phyloP scores from a whole-genome alignment of 768 basidiomycete species.

The Suillus decipiens region DNA sequence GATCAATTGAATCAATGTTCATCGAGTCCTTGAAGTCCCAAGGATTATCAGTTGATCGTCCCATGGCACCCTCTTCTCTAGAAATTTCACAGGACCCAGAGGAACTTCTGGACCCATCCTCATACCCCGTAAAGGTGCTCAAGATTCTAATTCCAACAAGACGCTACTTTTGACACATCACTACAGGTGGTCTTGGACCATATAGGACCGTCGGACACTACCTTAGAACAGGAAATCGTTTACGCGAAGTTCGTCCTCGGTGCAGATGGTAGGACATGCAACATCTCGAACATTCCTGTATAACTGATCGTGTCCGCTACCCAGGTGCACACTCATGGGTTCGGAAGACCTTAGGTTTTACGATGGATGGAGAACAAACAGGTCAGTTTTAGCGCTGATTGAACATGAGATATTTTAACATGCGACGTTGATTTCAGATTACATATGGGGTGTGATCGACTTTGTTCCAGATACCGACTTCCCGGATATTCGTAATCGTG shows the following conservation, averaged over 20 bases:
- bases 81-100: constrained; percentile 38
- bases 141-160: neutral
- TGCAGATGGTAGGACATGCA: constrained; percentile 31
- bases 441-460: constrained; percentile 84
- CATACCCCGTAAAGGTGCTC: constrained; percentile 35
- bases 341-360: constrained; percentile 42
- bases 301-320: neutral
- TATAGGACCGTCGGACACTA: constrained; percentile 16
- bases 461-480: constrained; percentile 71
- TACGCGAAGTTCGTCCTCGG: constrained; percentile 39
- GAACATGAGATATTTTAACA: neutral
- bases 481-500: constrained; percentile 70
- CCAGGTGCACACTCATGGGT: constrained; percentile 50
- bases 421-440: constrained; percentile 42
- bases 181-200: constrained; percentile 9
- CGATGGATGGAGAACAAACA: constrained; percentile 52
- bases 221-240: constrained; percentile 35
- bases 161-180: neutral
- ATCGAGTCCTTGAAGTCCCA: constrained; percentile 38
- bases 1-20: constrained; percentile 44
- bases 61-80: constrained; percentile 32
- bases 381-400: constrained; percentile 25
- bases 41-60: constrained; percentile 39
- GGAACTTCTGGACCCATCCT: constrained; percentile 33
- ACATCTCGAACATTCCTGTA: neutral